Percentiles rank a stretch among this genome's conserved stretches.
Evolutionary conservation across 106 monocot species (phyloP).

Genomic region (Dendrobium chrysotoxum): DNA sequence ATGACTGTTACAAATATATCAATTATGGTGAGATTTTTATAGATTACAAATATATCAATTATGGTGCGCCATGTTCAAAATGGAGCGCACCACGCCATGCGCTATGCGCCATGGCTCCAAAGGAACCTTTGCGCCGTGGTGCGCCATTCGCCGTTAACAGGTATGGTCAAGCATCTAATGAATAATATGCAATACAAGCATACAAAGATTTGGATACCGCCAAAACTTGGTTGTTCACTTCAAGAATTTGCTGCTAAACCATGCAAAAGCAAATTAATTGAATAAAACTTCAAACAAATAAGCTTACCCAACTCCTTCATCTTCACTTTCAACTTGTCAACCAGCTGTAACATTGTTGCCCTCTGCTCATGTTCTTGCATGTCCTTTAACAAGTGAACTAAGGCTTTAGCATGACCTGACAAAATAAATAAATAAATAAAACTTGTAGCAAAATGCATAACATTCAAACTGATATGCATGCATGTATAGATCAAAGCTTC

Average conservation of each 20-base stretch:
- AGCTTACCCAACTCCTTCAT: constrained; percentile 52
- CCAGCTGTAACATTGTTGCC: constrained; percentile 82
- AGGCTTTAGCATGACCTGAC: constrained; percentile 69
- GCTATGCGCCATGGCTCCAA: too few relatives aligned
- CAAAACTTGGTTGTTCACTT: background rate
- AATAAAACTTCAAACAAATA: constrained; percentile 8
- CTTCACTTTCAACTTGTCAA: constrained; percentile 71
- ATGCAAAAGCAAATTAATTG: background rate
- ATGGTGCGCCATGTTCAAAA: too few relatives aligned
- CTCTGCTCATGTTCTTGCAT: constrained; percentile 83
- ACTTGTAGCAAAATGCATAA: background rate
- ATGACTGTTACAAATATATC: too few relatives aligned
- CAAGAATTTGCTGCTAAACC: background rate
- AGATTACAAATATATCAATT: too few relatives aligned
- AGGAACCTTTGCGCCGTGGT: too few relatives aligned
- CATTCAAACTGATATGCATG: background rate
- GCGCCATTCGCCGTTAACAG: too few relatives aligned
- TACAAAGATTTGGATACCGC: too few relatives aligned
- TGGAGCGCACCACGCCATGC: too few relatives aligned
- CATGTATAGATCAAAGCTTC: background rate
- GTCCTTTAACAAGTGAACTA: constrained; percentile 51
- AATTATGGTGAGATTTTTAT: too few relatives aligned
- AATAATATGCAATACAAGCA: background rate
- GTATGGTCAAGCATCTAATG: background rate
- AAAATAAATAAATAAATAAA: constrained; percentile 7